phyloP scores from a whole-genome alignment of 2,329 filamentous ascomycete genomes.

The Microcera coccophila region DNA sequence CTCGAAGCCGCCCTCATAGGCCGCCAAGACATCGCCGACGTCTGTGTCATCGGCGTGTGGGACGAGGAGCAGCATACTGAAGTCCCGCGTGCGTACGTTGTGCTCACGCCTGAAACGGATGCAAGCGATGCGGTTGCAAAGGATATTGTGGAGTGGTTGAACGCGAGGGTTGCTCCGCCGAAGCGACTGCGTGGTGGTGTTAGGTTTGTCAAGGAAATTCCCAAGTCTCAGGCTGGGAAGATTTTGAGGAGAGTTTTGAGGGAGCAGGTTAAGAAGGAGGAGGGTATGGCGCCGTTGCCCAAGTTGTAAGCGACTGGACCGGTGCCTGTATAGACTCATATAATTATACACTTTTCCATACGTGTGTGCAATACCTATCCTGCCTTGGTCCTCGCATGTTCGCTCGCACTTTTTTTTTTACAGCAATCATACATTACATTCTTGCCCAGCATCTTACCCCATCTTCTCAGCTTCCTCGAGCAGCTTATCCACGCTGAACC shows the following conservation, averaged over 20 bases:
- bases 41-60: constrained; percentile 60
- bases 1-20: constrained; percentile 50
- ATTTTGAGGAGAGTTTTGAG: constrained; percentile 49
- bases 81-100: constrained; percentile 53
- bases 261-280: constrained; percentile 37
- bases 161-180: constrained; percentile 58
- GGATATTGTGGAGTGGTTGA: constrained; percentile 39
- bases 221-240: constrained; percentile 61
- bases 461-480: constrained; percentile 87
- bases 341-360: constrained; percentile 12
- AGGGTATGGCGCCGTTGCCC: constrained; percentile 24
- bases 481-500: constrained; percentile 79
- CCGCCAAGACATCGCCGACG: constrained; percentile 49
- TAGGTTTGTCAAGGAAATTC: constrained; percentile 62
- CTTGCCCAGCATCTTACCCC: too few relatives aligned
- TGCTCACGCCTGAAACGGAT: constrained; percentile 34
- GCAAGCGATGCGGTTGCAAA: constrained; percentile 30
- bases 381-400: too few relatives aligned
- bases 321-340: constrained; percentile 4
- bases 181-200: constrained; percentile 71
- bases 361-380: background rate
- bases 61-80: constrained; percentile 61
- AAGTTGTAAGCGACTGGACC: constrained; percentile 32
- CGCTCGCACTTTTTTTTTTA: too few relatives aligned
- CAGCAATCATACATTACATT: too few relatives aligned